A percentile compares a stretch with the other conserved stretches of the same genome.
These are phyloP conservation scores for Phytophthora niederhauseri DNA, from an alignment of 352 stramenopile genomes.

Conservation along the genomic window DNA sequence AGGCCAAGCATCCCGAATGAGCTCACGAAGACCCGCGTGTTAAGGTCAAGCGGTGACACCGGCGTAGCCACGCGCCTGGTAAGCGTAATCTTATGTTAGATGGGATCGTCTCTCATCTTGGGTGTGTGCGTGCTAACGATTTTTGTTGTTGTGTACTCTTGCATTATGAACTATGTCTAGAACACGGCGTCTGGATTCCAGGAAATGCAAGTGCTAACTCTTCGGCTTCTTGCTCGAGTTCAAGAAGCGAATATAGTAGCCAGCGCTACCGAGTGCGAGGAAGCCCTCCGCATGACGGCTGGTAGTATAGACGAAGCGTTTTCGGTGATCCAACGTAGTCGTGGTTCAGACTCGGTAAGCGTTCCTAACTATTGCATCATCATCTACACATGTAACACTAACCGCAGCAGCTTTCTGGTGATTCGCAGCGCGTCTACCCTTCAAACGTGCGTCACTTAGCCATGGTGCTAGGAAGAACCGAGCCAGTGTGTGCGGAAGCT, in stretches of 20 bases:
- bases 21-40: slow-evolving; percentile 41
- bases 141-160: not conserved
- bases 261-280: slow-evolving; percentile 43
- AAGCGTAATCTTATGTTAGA: slow-evolving; percentile 16
- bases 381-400: not conserved
- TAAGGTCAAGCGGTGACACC: slow-evolving; percentile 35
- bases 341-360: slow-evolving; percentile 20
- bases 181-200: slow-evolving; percentile 17
- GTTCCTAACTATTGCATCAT: not conserved
- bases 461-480: slow-evolving; percentile 48
- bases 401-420: slow-evolving; percentile 11
- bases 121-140: not conserved
- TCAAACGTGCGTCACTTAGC: slow-evolving; percentile 59
- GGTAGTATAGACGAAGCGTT: slow-evolving; percentile 45
- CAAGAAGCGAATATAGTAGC: slow-evolving; percentile 39
- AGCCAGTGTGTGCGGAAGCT: slow-evolving; percentile 62
- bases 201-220: slow-evolving; percentile 33
- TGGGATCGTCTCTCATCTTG: not conserved
- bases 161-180: slow-evolving; percentile 11
- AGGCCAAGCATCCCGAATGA: slow-evolving; percentile 37
- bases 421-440: slow-evolving; percentile 36
- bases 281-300: slow-evolving; percentile 41
- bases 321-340: slow-evolving; percentile 20
- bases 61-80: slow-evolving; percentile 22
- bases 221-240: slow-evolving; percentile 34